Conservation (phyloP, 257 asterid species). For the Marsdenia floribunda region DNA sequence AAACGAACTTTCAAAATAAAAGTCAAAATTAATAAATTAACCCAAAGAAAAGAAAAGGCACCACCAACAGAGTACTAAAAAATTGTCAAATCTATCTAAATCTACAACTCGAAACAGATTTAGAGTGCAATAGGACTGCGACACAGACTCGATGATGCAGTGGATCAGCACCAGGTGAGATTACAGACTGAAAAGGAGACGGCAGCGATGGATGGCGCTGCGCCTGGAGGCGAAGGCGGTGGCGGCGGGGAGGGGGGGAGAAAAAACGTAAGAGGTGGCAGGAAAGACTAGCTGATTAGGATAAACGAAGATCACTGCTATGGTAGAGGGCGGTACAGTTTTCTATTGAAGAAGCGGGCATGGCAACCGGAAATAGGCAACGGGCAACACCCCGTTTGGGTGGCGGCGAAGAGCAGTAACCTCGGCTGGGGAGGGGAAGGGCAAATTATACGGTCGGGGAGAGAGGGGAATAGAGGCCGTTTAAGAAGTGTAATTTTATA, state of each 20-base stretch:
- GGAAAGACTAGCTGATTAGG: neutral
- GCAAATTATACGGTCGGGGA: neutral
- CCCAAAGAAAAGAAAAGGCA: neutral
- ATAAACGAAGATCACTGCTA: neutral
- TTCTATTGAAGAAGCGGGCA: neutral
- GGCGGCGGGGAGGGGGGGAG: too few relatives aligned
- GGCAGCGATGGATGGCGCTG: neutral
- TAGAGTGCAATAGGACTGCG: neutral
- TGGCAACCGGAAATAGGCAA: neutral
- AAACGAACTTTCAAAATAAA: neutral
- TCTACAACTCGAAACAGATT: neutral
- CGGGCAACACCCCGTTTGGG: neutral
- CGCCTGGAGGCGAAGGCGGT: neutral
- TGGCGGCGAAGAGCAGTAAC: neutral
- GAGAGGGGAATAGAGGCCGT: neutral
- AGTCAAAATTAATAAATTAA: neutral
- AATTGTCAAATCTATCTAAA: neutral
- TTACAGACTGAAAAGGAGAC: neutral
- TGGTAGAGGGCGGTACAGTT: too few relatives aligned
- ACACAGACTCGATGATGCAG: neutral
- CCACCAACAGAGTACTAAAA: neutral
- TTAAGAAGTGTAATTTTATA: neutral
- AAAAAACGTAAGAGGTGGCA: neutral
- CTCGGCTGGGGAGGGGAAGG: neutral
- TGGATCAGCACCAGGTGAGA: neutral